These are phyloP conservation scores for Trypanosoma cruzi DNA, from an alignment of 208 protist genomes.

Conservation along the genomic window DNA sequence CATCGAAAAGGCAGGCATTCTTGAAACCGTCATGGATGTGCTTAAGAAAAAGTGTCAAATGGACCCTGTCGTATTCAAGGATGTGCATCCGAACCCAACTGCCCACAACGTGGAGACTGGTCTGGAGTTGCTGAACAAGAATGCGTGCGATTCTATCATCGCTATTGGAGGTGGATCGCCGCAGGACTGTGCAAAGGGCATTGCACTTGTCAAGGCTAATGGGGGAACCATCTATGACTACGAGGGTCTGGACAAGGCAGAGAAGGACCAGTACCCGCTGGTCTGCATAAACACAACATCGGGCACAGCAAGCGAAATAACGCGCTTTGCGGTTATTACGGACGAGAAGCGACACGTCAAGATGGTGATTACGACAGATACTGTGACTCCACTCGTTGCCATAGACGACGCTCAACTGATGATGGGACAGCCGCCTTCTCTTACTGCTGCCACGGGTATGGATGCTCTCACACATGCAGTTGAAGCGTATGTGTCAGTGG, in stretches of 20 bases:
- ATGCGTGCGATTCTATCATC: constrained; percentile 66
- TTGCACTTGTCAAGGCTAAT: constrained; percentile 78
- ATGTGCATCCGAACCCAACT: constrained; percentile 71
- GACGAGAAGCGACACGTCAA: constrained; percentile 64
- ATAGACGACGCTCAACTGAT: constrained; percentile 83
- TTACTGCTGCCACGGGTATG: constrained; percentile 91
- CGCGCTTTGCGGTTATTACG: constrained; percentile 89
- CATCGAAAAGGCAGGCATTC: constrained; percentile 53
- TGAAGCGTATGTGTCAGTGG: constrained; percentile 79
- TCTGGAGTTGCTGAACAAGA: constrained; percentile 49
- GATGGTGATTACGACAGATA: constrained; percentile 72
- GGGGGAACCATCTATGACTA: constrained; percentile 62
- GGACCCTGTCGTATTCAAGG: constrained; percentile 53
- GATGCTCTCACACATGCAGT: constrained; percentile 91
- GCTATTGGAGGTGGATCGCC: constrained; percentile 86
- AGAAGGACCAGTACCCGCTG: constrained; percentile 56
- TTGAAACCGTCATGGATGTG: constrained; percentile 44
- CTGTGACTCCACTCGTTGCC: constrained; percentile 67
- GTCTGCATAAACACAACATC: constrained; percentile 89
- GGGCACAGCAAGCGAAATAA: constrained; percentile 92
- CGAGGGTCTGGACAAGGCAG: constrained; percentile 54
- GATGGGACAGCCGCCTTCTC: constrained; percentile 69
- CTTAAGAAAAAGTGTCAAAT: constrained; percentile 65
- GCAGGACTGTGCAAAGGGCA: constrained; percentile 88
- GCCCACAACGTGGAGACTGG: constrained; percentile 56